Evolutionary conservation across 202 grass and related monocot species (phyloP).

Genomic region (Saccharum hybrid): DNA sequence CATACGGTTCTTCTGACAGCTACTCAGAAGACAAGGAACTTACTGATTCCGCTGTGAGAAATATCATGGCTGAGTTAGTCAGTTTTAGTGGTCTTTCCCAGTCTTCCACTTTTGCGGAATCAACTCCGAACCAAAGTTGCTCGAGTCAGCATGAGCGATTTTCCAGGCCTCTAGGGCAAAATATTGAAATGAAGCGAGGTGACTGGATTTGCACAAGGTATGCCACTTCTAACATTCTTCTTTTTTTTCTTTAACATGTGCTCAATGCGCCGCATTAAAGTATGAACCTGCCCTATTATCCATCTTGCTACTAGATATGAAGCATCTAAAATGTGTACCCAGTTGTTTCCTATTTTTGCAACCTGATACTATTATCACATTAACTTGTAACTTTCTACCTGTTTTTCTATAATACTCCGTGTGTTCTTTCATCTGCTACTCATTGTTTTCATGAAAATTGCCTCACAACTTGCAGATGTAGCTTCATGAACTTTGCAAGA

Average conservation of each 20-base stretch:
- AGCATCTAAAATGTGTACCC: background rate
- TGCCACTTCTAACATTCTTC: slow-evolving; percentile 35
- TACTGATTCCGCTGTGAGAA: slow-evolving; percentile 66
- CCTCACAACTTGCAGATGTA: slow-evolving; percentile 70
- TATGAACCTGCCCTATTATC: background rate
- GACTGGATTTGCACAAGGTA: slow-evolving; percentile 93
- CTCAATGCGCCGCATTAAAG: background rate
- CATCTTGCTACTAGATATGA: background rate
- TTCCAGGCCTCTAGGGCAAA: slow-evolving; percentile 56
- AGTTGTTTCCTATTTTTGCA: slow-evolving; percentile 23
- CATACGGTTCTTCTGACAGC: slow-evolving; percentile 52
- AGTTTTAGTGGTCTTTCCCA: slow-evolving; percentile 45
- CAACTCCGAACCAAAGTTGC: slow-evolving; percentile 28
- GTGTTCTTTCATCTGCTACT: background rate
- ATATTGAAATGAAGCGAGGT: slow-evolving; percentile 88
- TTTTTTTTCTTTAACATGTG: background rate
- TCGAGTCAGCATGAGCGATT: slow-evolving; percentile 49
- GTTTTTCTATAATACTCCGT: background rate
- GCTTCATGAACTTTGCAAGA: slow-evolving; percentile 94
- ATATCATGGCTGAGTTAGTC: slow-evolving; percentile 73
- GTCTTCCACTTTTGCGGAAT: slow-evolving; percentile 46
- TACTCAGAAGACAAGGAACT: slow-evolving; percentile 54
- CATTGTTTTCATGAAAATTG: slow-evolving; percentile 15
- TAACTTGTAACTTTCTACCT: slow-evolving; percentile 23
- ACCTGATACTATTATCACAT: slow-evolving; percentile 13